phyloP scores from a whole-genome alignment of 305 asterid species.

The Fraxinus dipetala region DNA sequence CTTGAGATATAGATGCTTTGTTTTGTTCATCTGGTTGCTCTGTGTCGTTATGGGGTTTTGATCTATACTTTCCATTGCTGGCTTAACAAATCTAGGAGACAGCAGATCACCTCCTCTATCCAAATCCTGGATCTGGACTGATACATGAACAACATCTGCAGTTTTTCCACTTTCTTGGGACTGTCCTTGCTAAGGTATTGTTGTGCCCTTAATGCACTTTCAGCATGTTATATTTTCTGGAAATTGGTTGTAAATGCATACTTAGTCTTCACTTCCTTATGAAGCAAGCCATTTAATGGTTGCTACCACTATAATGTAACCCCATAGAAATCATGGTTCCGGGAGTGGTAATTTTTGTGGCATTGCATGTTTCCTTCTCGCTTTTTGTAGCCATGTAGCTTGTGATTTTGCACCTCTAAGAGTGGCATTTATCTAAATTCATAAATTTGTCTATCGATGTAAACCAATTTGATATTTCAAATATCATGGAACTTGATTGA shows the following conservation, averaged over 20 bases:
- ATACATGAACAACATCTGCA: constrained; percentile 88
- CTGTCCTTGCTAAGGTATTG: constrained; percentile 92
- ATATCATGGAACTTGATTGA: neutral
- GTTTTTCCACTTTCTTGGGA: constrained; percentile 89
- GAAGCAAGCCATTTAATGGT: neutral
- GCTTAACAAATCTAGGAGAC: constrained; percentile 67
- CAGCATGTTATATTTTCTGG: constrained; percentile 9
- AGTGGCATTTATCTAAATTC: constrained; percentile 2
- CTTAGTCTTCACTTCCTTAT: neutral
- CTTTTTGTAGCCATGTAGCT: constrained; percentile 1
- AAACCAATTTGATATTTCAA: neutral
- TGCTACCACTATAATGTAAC: neutral
- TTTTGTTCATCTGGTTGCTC: constrained; percentile 10
- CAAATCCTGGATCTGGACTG: constrained; percentile 96
- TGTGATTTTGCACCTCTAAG: constrained; percentile 5
- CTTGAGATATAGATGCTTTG: neutral
- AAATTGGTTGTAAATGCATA: constrained; percentile 2
- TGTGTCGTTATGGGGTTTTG: neutral
- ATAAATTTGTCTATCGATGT: neutral
- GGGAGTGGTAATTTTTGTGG: neutral
- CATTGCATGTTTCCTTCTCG: neutral
- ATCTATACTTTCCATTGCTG: constrained; percentile 22
- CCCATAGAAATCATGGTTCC: neutral
- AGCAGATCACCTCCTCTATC: constrained; percentile 85
- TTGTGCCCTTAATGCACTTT: constrained; percentile 7